These are phyloP conservation scores for Adansonia rubrostipa DNA, from an alignment of 441 rosid species.

Conservation along the genomic window DNA sequence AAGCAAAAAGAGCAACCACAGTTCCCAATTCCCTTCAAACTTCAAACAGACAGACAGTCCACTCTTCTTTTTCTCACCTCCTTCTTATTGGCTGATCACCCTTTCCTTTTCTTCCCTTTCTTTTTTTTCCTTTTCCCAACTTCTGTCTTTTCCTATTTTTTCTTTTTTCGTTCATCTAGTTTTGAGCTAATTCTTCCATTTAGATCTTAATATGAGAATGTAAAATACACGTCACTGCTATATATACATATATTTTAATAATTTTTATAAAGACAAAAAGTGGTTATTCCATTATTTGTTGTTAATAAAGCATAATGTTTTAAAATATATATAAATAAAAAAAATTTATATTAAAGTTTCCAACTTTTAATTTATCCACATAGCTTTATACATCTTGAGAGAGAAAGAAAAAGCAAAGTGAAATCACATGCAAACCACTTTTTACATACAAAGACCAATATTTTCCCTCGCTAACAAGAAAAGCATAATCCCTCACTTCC, in stretches of 20 bases:
- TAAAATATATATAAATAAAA: slow-evolving; percentile 6
- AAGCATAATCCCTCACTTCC: slow-evolving; percentile 54
- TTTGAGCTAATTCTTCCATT: slow-evolving; percentile 11
- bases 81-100: slow-evolving; percentile 42
- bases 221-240: not conserved
- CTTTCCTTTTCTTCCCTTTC: slow-evolving; percentile 26
- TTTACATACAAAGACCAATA: slow-evolving; percentile 37
- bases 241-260: not conserved
- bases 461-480: slow-evolving; percentile 58
- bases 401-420: slow-evolving; percentile 33
- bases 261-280: slow-evolving; percentile 36
- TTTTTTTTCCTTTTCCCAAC: not conserved
- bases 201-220: not conserved
- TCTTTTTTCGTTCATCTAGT: slow-evolving; percentile 23
- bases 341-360: slow-evolving; percentile 30
- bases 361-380: slow-evolving; percentile 40
- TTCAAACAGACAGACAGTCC: slow-evolving; percentile 61
- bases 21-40: slow-evolving; percentile 40
- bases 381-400: slow-evolving; percentile 36
- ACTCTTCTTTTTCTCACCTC: slow-evolving; percentile 36
- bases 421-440: slow-evolving; percentile 70
- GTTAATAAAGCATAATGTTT: slow-evolving; percentile 37
- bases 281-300: slow-evolving; percentile 49
- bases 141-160: not conserved
- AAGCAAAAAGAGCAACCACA: slow-evolving; percentile 26